Conservation (phyloP, 768 basidiomycete species). For the Boletus bicolor region DNA sequence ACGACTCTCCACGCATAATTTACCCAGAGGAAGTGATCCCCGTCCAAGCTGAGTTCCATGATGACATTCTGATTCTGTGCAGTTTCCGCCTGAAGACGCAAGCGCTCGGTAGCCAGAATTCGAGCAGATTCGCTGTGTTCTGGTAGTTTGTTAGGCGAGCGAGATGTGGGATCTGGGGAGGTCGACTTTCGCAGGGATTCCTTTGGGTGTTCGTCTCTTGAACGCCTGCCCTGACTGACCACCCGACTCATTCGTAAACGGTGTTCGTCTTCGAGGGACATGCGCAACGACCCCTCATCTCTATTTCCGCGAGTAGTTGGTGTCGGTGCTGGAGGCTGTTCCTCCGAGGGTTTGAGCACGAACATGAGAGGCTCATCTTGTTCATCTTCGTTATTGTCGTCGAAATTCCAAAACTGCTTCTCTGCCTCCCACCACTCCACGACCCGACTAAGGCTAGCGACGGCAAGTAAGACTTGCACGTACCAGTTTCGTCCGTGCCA, state of each 20-base stretch:
- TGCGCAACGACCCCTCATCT: conserved; percentile 37
- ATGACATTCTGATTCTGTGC: conserved; percentile 96
- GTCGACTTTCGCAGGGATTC: conserved; percentile 39
- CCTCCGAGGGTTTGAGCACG: conserved; percentile 85
- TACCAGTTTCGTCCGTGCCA: conserved; percentile 99
- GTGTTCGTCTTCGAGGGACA: conserved; percentile 31
- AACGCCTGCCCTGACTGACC: conserved; percentile 48
- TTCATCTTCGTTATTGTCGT: conserved; percentile 86
- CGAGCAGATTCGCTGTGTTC: conserved; percentile 74
- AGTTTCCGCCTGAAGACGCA: conserved; percentile 88
- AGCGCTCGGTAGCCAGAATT: conserved; percentile 81
- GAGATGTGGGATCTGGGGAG: conserved; percentile 35
- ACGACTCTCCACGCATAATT: conserved; percentile 95
- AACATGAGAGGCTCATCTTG: conserved; percentile 90
- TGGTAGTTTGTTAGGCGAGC: conserved; percentile 43
- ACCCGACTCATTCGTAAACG: conserved; percentile 48
- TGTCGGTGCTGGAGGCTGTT: conserved; percentile 41
- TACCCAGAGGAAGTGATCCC: conserved; percentile 92
- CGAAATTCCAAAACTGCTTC: conserved; percentile 99
- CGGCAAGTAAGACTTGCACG: conserved; percentile 91
- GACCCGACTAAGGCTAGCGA: conserved; percentile 93
- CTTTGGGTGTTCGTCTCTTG: conserved; percentile 58
- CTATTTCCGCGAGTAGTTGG: conserved; percentile 37
- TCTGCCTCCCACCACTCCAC: conserved; percentile 99
- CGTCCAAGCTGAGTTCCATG: conserved; percentile 89